Conservation (phyloP, 805 yeast genomes). For the Pichia phayaonensis region DNA sequence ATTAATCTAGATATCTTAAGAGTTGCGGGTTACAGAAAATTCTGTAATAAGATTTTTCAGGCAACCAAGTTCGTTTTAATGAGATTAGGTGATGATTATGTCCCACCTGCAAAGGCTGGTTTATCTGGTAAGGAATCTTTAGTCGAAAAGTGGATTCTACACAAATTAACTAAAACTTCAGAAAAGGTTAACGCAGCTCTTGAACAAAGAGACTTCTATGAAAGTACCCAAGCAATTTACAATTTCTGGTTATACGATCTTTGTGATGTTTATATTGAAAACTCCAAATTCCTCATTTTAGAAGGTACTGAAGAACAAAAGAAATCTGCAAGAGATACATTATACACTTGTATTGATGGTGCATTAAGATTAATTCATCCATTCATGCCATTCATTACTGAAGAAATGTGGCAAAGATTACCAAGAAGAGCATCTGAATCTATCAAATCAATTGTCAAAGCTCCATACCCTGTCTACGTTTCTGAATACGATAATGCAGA, state of each 20-base stretch:
- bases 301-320: constrained; percentile 85
- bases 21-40: constrained; percentile 98
- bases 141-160: constrained; percentile 95
- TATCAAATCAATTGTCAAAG: constrained; percentile 66
- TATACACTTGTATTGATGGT: constrained; percentile 86
- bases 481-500: constrained; percentile 53
- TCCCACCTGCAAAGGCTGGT: constrained; percentile 59
- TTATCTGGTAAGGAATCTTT: constrained; percentile 76
- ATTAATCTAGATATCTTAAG: constrained; percentile 92
- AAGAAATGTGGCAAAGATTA: constrained; percentile 98
- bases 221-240: constrained; percentile 79
- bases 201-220: constrained; percentile 84
- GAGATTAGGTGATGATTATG: constrained; percentile 83
- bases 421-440: constrained; percentile 76
- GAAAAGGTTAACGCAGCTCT: constrained; percentile 55
- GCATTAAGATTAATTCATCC: constrained; percentile 93
- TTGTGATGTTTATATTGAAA: constrained; percentile 97
- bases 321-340: constrained; percentile 87
- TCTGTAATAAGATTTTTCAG: constrained; percentile 98
- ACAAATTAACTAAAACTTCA: constrained; percentile 68
- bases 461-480: constrained; percentile 66
- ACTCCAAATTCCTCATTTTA: constrained; percentile 84
- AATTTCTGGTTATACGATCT: constrained; percentile 91
- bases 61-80: constrained; percentile 95
- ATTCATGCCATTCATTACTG: constrained; percentile 95